Conservation (phyloP, 2,329 filamentous ascomycete genomes). For the Xylariaceae sp. region DNA sequence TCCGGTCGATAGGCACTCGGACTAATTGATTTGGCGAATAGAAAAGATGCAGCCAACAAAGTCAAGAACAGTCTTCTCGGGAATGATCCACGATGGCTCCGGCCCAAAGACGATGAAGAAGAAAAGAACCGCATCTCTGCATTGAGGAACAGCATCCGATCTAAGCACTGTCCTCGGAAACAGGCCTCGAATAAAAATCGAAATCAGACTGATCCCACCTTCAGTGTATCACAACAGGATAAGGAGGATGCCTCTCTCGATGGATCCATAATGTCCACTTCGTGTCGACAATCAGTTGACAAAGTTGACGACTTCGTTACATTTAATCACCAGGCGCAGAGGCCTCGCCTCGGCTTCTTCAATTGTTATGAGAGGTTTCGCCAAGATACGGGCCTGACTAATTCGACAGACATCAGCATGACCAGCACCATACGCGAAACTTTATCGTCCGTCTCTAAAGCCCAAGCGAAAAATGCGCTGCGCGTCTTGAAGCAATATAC, state of each 20-base stretch:
- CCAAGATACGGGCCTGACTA: slow-evolving; percentile 22
- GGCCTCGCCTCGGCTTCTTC: slow-evolving; percentile 4
- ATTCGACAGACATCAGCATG: slow-evolving; percentile 24
- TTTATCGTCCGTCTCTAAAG: slow-evolving; percentile 14
- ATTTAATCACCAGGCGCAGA: neutral
- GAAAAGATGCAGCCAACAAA: slow-evolving; percentile 56
- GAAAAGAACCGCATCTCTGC: slow-evolving; percentile 44
- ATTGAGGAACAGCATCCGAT: slow-evolving; percentile 32
- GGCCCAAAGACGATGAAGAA: slow-evolving; percentile 46
- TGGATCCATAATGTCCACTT: slow-evolving; percentile 18
- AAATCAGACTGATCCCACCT: slow-evolving; percentile 6
- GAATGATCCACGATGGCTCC: slow-evolving; percentile 55
- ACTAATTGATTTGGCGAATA: slow-evolving; percentile 21
- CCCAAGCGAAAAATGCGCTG: slow-evolving; percentile 17
- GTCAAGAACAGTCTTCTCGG: slow-evolving; percentile 52
- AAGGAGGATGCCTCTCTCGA: slow-evolving; percentile 15
- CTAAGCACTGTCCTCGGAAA: slow-evolving; percentile 5
- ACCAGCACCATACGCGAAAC: slow-evolving; percentile 18
- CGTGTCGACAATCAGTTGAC: slow-evolving; percentile 20
- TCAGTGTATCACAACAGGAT: slow-evolving; percentile 19
- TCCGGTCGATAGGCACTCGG: neutral
- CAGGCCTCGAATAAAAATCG: neutral
- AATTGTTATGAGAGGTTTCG: slow-evolving; percentile 11
- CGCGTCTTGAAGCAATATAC: slow-evolving; percentile 26
- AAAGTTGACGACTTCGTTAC: slow-evolving; percentile 3